phyloP scores from a whole-genome alignment of 768 basidiomycete species.

The Cantharellus cinnabarinus region DNA sequence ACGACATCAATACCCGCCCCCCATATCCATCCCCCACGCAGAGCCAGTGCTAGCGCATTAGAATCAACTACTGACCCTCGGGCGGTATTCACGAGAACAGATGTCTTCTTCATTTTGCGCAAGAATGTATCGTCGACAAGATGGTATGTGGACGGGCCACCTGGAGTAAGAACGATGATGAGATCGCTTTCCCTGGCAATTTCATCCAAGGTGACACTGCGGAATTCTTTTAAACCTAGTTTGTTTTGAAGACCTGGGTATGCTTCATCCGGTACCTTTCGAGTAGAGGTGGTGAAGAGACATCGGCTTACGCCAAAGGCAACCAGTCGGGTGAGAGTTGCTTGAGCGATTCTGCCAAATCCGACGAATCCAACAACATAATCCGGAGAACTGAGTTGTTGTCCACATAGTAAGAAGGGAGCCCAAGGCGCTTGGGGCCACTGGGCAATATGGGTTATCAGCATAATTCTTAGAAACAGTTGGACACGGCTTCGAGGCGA shows the following conservation, averaged over 20 bases:
- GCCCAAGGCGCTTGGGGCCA: conserved; percentile 69
- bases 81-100: conserved; percentile 67
- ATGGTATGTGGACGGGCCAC: conserved; percentile 32
- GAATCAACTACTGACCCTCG: conserved; percentile 82
- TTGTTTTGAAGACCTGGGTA: conserved; percentile 1
- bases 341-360: conserved; percentile 85
- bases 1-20: conserved; percentile 89
- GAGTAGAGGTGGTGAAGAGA: conserved; percentile 32
- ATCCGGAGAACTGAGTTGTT: conserved; percentile 34
- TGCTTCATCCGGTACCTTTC: conserved; percentile 17
- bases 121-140: conserved; percentile 55
- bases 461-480: neutral
- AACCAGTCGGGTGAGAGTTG: conserved; percentile 54
- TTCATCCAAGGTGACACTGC: conserved; percentile 38
- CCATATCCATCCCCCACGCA: conserved; percentile 63
- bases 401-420: conserved; percentile 72
- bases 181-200: conserved; percentile 68
- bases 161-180: conserved; percentile 45
- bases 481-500: neutral
- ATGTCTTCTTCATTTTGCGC: conserved; percentile 63
- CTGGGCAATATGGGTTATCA: conserved; percentile 17
- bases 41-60: conserved; percentile 63
- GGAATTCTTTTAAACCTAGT: conserved; percentile 20
- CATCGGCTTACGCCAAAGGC: conserved; percentile 65
- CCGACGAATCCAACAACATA: conserved; percentile 67